Evolutionary conservation across 2,329 filamentous ascomycete species (phyloP).

Genomic region (Fusarium sp.): DNA sequence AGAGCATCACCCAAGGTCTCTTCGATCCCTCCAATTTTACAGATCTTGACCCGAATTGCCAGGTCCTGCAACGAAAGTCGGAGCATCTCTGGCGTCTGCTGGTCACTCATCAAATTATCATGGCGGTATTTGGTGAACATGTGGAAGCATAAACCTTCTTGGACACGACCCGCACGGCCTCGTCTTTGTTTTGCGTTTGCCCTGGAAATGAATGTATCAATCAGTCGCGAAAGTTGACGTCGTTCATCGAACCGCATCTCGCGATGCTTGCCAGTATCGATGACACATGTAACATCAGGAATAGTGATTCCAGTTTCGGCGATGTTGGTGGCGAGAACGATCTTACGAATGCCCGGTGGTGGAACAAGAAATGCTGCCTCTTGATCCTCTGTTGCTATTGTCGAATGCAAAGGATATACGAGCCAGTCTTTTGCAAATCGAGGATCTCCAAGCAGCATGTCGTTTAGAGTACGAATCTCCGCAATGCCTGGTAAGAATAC

Average conservation of each 20-base stretch:
- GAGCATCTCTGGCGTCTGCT: slow-evolving; percentile 97
- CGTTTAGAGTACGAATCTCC: slow-evolving; percentile 90
- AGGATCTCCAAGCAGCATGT: slow-evolving; percentile 82
- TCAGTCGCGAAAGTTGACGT: slow-evolving; percentile 87
- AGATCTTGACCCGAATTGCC: slow-evolving; percentile 96
- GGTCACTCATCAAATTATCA: slow-evolving; percentile 86
- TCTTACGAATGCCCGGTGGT: slow-evolving; percentile 85
- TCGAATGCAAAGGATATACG: slow-evolving; percentile 91
- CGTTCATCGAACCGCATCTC: slow-evolving; percentile 98
- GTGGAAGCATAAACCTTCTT: slow-evolving; percentile 95
- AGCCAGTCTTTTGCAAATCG: slow-evolving; percentile 84
- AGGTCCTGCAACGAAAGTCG: slow-evolving; percentile 93
- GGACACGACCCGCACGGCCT: slow-evolving; percentile 93
- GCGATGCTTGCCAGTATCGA: slow-evolving; percentile 96
- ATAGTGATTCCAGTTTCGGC: slow-evolving; percentile 99
- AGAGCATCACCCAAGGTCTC: slow-evolving; percentile 88
- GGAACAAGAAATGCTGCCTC: slow-evolving; percentile 92
- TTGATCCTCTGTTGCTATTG: slow-evolving; percentile 95
- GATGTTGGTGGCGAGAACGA: slow-evolving; percentile 97
- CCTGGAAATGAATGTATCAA: slow-evolving; percentile 94
- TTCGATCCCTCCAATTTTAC: slow-evolving; percentile 93
- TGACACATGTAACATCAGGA: slow-evolving; percentile 95
- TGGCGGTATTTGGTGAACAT: slow-evolving; percentile 92
- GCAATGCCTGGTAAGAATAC: slow-evolving; percentile 95
- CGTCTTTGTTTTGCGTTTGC: slow-evolving; percentile 96